phyloP scores from a whole-genome alignment of 2,329 filamentous ascomycete genomes.

The Trichoderma sp. region DNA sequence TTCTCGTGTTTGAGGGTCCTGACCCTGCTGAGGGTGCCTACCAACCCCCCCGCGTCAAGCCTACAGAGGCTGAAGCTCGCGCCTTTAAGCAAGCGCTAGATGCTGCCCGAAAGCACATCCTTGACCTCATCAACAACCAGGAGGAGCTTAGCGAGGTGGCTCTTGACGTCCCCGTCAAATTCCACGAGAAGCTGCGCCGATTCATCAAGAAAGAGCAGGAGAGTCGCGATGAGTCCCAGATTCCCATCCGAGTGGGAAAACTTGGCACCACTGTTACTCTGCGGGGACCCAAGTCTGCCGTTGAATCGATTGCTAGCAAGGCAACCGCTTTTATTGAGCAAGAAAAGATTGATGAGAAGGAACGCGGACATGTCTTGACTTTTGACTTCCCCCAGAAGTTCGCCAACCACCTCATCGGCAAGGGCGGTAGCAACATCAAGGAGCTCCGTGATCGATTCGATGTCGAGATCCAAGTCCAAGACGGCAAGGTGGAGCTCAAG shows the following conservation, averaged over 20 bases:
- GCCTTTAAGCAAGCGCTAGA: constrained; percentile 54
- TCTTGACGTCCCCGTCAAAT: constrained; percentile 60
- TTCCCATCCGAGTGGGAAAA: constrained; percentile 58
- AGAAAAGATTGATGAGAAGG: constrained; percentile 88
- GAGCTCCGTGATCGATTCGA: constrained; percentile 66
- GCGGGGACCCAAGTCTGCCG: constrained; percentile 70
- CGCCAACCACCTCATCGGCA: constrained; percentile 78
- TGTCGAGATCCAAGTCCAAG: constrained; percentile 80
- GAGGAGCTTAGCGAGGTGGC: constrained; percentile 50
- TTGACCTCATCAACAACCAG: constrained; percentile 57
- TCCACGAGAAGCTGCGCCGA: constrained; percentile 59
- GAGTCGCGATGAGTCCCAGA: constrained; percentile 53
- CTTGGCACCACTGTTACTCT: constrained; percentile 64
- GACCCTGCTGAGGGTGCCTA: constrained; percentile 46
- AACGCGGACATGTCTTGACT: constrained; percentile 78
- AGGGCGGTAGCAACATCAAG: constrained; percentile 63
- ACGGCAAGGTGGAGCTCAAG: constrained; percentile 93
- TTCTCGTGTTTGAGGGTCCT: constrained; percentile 74
- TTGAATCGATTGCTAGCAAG: constrained; percentile 70
- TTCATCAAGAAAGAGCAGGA: constrained; percentile 66
- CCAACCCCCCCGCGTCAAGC: constrained; percentile 53
- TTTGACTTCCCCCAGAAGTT: constrained; percentile 96
- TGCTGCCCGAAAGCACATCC: constrained; percentile 56
- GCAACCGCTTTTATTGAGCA: constrained; percentile 77
- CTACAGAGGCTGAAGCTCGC: constrained; percentile 48